Conservation (phyloP, 106 monocot species). For the Agapanthus africanus region DNA sequence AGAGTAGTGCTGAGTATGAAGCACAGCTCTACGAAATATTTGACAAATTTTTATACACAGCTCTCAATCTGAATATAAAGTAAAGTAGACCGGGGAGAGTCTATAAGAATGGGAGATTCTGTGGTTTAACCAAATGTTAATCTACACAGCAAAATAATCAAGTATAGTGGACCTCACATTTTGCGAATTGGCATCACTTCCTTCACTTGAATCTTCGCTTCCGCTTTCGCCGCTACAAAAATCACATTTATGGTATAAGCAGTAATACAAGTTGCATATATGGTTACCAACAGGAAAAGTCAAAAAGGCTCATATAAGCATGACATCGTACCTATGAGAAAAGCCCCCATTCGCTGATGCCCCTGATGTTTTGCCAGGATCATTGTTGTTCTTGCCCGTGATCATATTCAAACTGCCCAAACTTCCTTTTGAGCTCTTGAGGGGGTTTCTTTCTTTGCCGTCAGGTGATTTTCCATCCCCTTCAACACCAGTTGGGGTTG, state of each 20-base stretch:
- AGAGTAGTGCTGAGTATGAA: too few relatives aligned
- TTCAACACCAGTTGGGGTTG: constrained; percentile 33
- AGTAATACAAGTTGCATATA: background rate
- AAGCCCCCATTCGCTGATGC: constrained; percentile 61
- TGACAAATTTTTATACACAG: background rate
- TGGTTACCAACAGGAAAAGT: background rate
- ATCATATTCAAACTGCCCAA: constrained; percentile 89
- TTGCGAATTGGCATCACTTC: constrained; percentile 93
- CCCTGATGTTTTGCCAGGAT: constrained; percentile 63
- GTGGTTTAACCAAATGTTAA: background rate
- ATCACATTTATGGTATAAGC: background rate
- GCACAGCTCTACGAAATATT: too few relatives aligned
- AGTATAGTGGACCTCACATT: constrained; percentile 46
- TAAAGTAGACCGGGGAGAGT: background rate
- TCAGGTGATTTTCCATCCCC: constrained; percentile 63
- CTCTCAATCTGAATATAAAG: background rate
- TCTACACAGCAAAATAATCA: background rate
- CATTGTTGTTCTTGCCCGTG: constrained; percentile 74
- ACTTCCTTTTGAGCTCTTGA: constrained; percentile 85
- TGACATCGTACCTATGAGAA: constrained; percentile 59
- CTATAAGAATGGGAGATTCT: background rate
- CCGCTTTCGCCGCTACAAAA: constrained; percentile 73
- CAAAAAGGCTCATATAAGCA: background rate
- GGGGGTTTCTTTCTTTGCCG: constrained; percentile 69
- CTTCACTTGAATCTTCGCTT: constrained; percentile 90